A percentile compares a stretch with the other conserved stretches of the same genome.
Evolutionary conservation across 441 rosid genomes (phyloP).

Genomic region (Daphne laureola): DNA sequence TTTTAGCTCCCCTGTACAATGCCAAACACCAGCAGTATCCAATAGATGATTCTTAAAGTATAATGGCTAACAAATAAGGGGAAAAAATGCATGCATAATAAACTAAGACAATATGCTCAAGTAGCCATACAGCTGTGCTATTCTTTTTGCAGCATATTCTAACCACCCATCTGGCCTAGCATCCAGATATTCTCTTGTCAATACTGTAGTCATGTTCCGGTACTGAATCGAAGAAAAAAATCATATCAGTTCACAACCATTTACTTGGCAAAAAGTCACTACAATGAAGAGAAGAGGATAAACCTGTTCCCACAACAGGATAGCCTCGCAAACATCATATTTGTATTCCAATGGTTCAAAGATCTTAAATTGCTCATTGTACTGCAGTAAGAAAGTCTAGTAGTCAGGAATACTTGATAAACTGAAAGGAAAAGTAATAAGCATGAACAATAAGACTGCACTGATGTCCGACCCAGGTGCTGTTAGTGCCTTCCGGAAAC

Average conservation of each 20-base stretch:
- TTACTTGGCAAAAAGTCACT: slow-evolving; percentile 3
- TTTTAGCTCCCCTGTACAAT: slow-evolving; percentile 63
- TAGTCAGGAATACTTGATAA: slow-evolving; percentile 7
- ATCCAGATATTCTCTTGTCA: slow-evolving; percentile 93
- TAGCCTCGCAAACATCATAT: slow-evolving; percentile 80
- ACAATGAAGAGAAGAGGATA: slow-evolving; percentile 8
- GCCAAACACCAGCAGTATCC: slow-evolving; percentile 14
- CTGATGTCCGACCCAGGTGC: slow-evolving; percentile 71
- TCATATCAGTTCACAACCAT: slow-evolving; percentile 17
- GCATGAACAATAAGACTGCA: slow-evolving; percentile 11
- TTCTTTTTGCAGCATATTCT: slow-evolving; percentile 92
- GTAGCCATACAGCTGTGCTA: slow-evolving; percentile 74
- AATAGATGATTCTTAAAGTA: background rate
- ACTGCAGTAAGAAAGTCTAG: slow-evolving; percentile 36
- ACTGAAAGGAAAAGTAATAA: background rate
- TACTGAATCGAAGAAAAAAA: slow-evolving; percentile 54
- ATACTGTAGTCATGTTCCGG: slow-evolving; percentile 94
- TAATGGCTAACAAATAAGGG: background rate
- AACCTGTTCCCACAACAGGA: slow-evolving; percentile 97
- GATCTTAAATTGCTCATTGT: slow-evolving; percentile 74
- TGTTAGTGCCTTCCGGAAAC: slow-evolving; percentile 92
- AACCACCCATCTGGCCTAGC: slow-evolving; percentile 95
- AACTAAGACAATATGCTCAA: slow-evolving; percentile 1
- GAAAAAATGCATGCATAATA: slow-evolving; percentile 7
- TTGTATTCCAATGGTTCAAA: slow-evolving; percentile 86